Evolutionary conservation across 2,329 filamentous ascomycete species (phyloP).

Genomic region (Paraconiothyrium brasiliense): DNA sequence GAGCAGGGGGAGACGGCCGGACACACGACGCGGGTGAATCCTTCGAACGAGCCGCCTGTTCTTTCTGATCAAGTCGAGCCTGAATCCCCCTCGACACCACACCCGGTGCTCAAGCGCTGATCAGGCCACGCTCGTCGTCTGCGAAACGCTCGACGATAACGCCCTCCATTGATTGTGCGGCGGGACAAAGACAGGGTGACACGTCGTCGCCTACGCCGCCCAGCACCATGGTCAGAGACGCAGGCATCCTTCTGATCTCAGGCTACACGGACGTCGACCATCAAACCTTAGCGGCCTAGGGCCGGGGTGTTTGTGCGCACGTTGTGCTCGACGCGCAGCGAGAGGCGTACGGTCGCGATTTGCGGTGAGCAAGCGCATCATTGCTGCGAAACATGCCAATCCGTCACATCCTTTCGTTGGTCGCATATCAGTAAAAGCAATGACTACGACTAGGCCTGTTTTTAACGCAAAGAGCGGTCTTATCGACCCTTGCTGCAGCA

Average conservation of each 20-base stretch:
- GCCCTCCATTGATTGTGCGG: not conserved
- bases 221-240: constrained; percentile 5
- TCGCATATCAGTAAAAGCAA: constrained; percentile 2
- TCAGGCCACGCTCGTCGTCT: not conserved
- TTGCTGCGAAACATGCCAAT: not conserved
- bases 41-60: constrained; percentile 8
- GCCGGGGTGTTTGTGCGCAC: not conserved
- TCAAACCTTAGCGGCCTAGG: constrained; percentile 9
- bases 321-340: constrained; percentile 1
- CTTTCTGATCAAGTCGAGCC: not conserved
- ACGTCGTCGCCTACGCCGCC: not conserved
- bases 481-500: constrained; percentile 3
- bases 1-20: not conserved
- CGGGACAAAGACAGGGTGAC: not conserved
- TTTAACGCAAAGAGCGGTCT: not conserved
- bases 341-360: not conserved
- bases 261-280: not conserved
- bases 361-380: constrained; percentile 9
- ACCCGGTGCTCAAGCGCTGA: no score
- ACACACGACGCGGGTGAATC: constrained; percentile 2
- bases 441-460: not conserved
- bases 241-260: constrained; percentile 1
- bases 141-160: not conserved
- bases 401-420: constrained; percentile 6
- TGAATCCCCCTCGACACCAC: no score